These are phyloP conservation scores for Cladobotryum mycophilum DNA, from an alignment of 2,329 filamentous ascomycete species.

Conservation along the genomic window DNA sequence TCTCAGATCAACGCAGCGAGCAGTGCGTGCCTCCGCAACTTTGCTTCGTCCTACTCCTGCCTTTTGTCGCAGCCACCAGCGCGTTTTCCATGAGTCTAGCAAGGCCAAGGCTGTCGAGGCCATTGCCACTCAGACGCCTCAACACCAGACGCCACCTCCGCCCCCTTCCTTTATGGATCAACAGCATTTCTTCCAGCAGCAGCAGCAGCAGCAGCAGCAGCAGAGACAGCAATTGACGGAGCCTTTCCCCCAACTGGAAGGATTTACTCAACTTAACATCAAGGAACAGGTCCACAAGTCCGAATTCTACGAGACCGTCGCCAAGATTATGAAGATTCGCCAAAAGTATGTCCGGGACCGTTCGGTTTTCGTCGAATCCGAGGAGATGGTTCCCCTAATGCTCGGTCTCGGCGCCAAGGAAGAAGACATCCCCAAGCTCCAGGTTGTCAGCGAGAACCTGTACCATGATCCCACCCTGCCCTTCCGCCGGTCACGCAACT, in stretches of 20 bases:
- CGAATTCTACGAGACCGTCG: constrained; percentile 21
- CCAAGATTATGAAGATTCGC: constrained; percentile 19
- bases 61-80: constrained; percentile 2
- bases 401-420: constrained; percentile 20
- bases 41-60: constrained; percentile 7
- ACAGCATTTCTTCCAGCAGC: not conserved
- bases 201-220: no score
- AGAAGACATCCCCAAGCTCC: constrained; percentile 18
- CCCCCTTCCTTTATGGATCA: constrained; percentile 4
- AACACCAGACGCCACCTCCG: constrained; percentile 1
- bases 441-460: constrained; percentile 18
- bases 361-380: constrained; percentile 19
- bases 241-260: constrained; percentile 2
- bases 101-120: constrained; percentile 18
- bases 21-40: constrained; percentile 13
- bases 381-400: constrained; percentile 19
- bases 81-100: constrained; percentile 19
- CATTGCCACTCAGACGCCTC: constrained; percentile 11
- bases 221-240: constrained; percentile 1
- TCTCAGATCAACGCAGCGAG: constrained; percentile 11
- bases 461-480: constrained; percentile 22
- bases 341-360: constrained; percentile 19
- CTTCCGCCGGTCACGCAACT: constrained; percentile 20
- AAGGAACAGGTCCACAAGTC: constrained; percentile 17
- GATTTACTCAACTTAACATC: constrained; percentile 18